Percentiles rank a stretch among this genome's conserved stretches.
Conservation (phyloP, 2,329 filamentous ascomycete species). For the Colletotrichum karsti region DNA sequence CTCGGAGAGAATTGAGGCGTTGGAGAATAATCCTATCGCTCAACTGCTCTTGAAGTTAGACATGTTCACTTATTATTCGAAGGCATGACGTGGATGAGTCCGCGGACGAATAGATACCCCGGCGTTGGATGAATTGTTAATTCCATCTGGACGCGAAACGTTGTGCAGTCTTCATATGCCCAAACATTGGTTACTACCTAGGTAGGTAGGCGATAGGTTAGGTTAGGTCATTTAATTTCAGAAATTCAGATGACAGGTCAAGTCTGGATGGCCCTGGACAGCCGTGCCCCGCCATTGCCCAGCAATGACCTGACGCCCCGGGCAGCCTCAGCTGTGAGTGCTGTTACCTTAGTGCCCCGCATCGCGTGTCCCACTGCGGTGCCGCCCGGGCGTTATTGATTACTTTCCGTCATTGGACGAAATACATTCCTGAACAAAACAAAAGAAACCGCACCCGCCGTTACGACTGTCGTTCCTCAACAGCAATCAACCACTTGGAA, state of each 20-base stretch:
- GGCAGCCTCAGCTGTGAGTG: no score
- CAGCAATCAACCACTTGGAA: neutral
- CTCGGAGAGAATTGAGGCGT: conserved; percentile 39
- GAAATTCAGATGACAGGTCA: no score
- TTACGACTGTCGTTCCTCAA: neutral
- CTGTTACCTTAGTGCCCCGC: conserved; percentile 36
- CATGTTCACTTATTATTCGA: conserved; percentile 72
- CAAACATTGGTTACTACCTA: no score
- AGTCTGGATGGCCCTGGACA: no score
- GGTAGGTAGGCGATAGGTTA: no score
- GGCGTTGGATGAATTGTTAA: neutral
- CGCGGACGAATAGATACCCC: neutral
- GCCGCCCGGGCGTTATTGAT: conserved; percentile 25
- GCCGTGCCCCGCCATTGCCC: neutral
- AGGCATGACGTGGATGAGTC: conserved; percentile 12
- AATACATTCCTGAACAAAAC: conserved; percentile 12
- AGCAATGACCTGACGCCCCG: neutral
- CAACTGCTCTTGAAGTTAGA: conserved; percentile 76
- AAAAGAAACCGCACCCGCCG: neutral
- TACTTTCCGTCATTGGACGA: conserved; percentile 12
- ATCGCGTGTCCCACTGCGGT: conserved; percentile 36
- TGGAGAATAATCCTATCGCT: conserved; percentile 69
- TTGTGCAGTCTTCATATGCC: no score
- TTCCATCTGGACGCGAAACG: no score
- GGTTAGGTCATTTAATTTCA: no score